These are phyloP conservation scores for Phoma herbarum DNA, from an alignment of 2,329 filamentous ascomycete genomes.

Conservation along the genomic window DNA sequence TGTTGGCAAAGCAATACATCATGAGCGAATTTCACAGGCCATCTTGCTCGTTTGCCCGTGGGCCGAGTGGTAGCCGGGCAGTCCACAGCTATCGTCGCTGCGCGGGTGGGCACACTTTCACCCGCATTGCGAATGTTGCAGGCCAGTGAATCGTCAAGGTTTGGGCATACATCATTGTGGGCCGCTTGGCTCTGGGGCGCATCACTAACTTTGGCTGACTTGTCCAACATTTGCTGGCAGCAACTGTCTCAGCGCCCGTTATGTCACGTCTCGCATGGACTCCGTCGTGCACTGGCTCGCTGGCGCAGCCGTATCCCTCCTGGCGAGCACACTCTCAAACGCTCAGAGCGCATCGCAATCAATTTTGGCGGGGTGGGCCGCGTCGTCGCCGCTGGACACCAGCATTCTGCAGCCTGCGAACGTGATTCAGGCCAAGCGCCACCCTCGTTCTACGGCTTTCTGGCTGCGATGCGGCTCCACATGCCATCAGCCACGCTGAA, in stretches of 20 bases:
- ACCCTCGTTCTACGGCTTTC: slow-evolving; percentile 19
- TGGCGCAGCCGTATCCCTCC: slow-evolving; percentile 21
- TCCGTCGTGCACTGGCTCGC: slow-evolving; percentile 11
- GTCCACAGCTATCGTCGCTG: neutral
- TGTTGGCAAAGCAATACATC: slow-evolving; percentile 23
- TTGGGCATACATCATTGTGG: slow-evolving; percentile 34
- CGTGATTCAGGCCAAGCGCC: slow-evolving; percentile 14
- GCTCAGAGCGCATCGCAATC: slow-evolving; percentile 19
- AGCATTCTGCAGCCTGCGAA: slow-evolving; percentile 10
- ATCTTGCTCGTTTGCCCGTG: slow-evolving; percentile 12
- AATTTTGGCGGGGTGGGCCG: slow-evolving; percentile 20
- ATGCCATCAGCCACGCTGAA: slow-evolving; percentile 37
- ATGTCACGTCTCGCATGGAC: slow-evolving; percentile 26
- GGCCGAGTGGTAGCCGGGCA: slow-evolving; percentile 16
- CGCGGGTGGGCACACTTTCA: slow-evolving; percentile 1
- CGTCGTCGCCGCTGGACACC: slow-evolving; percentile 12
- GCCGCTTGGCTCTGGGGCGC: slow-evolving; percentile 26
- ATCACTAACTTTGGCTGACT: slow-evolving; percentile 28
- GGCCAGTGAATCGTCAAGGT: slow-evolving; percentile 20
- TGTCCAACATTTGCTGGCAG: slow-evolving; percentile 34
- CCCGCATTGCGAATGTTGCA: slow-evolving; percentile 1
- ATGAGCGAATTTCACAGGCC: slow-evolving; percentile 20
- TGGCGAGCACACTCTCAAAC: slow-evolving; percentile 18
- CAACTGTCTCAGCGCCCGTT: slow-evolving; percentile 32
- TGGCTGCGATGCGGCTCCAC: slow-evolving; percentile 24